These are phyloP conservation scores for Maudiozyma humilis DNA, from an alignment of 1,139 yeast genomes.

Conservation along the genomic window DNA sequence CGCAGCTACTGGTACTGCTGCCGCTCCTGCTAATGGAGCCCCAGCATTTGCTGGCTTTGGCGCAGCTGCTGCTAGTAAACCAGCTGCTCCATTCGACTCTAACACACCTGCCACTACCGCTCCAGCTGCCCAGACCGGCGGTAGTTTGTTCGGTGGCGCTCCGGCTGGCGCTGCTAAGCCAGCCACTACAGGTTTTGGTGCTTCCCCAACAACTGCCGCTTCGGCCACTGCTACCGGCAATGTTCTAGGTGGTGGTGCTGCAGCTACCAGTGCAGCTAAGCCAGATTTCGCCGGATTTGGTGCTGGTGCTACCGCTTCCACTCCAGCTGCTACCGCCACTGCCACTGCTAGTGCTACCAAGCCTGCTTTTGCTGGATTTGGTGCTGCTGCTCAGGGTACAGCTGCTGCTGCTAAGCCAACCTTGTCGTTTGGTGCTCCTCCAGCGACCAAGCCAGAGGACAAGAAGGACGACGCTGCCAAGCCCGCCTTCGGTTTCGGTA, in stretches of 20 bases:
- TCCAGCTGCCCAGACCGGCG: neutral
- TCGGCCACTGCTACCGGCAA: slow-evolving; percentile 1
- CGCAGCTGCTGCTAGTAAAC: slow-evolving; percentile 5
- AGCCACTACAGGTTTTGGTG: slow-evolving; percentile 11
- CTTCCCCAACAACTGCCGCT: slow-evolving; percentile 8
- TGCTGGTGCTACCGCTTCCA: neutral
- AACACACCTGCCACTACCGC: slow-evolving; percentile 2
- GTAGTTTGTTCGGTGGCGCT: neutral
- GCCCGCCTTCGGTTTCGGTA: slow-evolving; percentile 2
- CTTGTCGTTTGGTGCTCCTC: slow-evolving; percentile 14
- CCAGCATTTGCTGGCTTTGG: slow-evolving; percentile 11
- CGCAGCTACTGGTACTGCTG: neutral
- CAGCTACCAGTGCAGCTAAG: slow-evolving; percentile 1
- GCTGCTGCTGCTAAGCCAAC: slow-evolving; percentile 13
- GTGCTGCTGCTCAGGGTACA: slow-evolving; percentile 6
- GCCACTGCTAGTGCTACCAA: neutral
- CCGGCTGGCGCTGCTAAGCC: slow-evolving; percentile 8
- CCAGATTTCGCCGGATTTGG: slow-evolving; percentile 8
- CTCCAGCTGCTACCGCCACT: neutral
- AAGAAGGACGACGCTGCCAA: no score
- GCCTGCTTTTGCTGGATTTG: slow-evolving; percentile 11
- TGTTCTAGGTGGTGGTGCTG: slow-evolving; percentile 3
- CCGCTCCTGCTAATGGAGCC: neutral
- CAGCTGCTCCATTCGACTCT: slow-evolving; percentile 5
- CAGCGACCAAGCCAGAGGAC: slow-evolving; percentile 10